Evolutionary conservation across 441 rosid genomes (phyloP), one percentile per base, ranked within the genome.

Genomic region (Populus hybrid): DNA sequence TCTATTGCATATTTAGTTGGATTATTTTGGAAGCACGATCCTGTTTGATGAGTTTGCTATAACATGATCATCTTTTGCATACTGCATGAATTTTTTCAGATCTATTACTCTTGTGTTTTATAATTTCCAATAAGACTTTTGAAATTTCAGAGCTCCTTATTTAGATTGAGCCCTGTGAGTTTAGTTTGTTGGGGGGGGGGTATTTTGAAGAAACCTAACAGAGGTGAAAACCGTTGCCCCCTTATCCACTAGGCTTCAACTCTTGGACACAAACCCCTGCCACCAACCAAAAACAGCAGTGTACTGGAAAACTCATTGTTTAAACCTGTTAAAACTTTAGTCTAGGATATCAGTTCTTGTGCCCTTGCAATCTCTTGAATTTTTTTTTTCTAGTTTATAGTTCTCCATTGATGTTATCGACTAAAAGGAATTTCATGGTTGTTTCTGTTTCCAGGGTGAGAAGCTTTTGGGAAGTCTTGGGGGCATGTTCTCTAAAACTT

Each of bases 381-480:
- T 26, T 23, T 26, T 76, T 11, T 40, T 66, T 26, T n/a, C 63
- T 24, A 63, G 42, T 35, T 26, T 30, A 20, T 21, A 20, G 14
- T 73, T 42, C 16, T 10, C 53, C 28, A 63, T 46, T 5, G 46
- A 21, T n/a, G 67, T 34, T 30, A 6, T 16, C 1, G 12, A 21
- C 26, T 65, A 14, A 46, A 20, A 7, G 63, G 38, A 18, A 59
- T n/a, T 26, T 21, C 53, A 71, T 70, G 35, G 75, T 66, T 72
- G 69, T 82, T 77, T 69, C 20, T 57, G 71, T 74, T 89, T 84
- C 57, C 87, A 94, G 99, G 99, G 99, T 76, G 99, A 94, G 86
- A 94, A 93, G 89, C 93, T 94, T 73, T 85, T 94, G 79, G 99
- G 98, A 75, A 93, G 88, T 82, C 98, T 96, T 12, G 98, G 99